Evolutionary conservation across 2,329 filamentous ascomycete species (phyloP).

Genomic region (Trichoderma breve): DNA sequence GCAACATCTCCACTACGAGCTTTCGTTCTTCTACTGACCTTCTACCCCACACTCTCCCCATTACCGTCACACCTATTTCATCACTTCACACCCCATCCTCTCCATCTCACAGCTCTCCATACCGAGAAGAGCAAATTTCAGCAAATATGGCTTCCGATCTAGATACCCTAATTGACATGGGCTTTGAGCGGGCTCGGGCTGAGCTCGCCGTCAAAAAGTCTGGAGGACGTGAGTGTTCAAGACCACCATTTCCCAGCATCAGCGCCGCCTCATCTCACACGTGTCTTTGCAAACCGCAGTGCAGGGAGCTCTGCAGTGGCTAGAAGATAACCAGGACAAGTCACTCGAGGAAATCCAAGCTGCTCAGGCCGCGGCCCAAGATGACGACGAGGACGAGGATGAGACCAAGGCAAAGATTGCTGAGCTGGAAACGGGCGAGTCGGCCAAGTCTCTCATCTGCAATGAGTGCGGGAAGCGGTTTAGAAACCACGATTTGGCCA

Average conservation of each 20-base stretch:
- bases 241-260: background rate
- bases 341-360: conserved; percentile 75
- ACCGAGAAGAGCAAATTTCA: background rate
- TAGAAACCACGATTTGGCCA: conserved; percentile 73
- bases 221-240: conserved; percentile 64
- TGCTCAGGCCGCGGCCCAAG: conserved; percentile 45
- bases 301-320: conserved; percentile 88
- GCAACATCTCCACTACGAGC: background rate
- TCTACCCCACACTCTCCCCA: conserved; percentile 11
- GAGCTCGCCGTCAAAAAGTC: conserved; percentile 81
- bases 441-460: conserved; percentile 81
- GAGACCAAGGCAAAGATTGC: conserved; percentile 56
- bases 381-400: conserved; percentile 49
- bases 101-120: background rate
- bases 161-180: conserved; percentile 64
- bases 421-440: conserved; percentile 66
- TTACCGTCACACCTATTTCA: conserved; percentile 8
- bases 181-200: conserved; percentile 79
- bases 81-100: background rate
- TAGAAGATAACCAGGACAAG: conserved; percentile 88
- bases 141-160: conserved; percentile 53
- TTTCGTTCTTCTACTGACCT: background rate
- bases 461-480: conserved; percentile 95
- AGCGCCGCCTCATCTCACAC: conserved; percentile 7
- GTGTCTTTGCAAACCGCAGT: conserved; percentile 51